Conservation (phyloP, 257 asterid genomes). For the Rhazya stricta region DNA sequence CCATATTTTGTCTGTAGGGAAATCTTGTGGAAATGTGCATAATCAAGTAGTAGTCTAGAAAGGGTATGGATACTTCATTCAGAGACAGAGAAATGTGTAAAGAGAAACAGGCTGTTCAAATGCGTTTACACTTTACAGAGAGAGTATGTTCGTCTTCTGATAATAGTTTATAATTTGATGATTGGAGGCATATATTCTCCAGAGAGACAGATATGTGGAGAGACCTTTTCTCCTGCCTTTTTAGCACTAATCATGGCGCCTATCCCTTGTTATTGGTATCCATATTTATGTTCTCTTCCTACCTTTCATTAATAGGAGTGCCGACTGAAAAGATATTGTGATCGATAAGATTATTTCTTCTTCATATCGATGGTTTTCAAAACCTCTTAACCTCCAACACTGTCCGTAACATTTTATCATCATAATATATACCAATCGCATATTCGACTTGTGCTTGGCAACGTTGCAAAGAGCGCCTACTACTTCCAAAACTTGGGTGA, state of each 20-base stretch:
- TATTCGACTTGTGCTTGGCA: not conserved
- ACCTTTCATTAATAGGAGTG: too few species aligned
- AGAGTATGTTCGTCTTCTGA: not conserved
- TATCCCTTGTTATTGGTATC: not conserved
- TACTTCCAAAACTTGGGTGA: not conserved
- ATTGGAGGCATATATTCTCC: slow-evolving; percentile 7
- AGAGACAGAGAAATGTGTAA: not conserved
- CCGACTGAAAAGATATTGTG: too few species aligned
- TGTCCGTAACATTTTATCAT: too few species aligned
- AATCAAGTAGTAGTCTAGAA: too few species aligned
- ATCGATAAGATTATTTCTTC: too few species aligned
- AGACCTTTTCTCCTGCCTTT: not conserved
- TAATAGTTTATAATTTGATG: not conserved
- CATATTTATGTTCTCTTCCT: not conserved
- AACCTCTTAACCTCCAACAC: too few species aligned
- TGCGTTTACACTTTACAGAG: not conserved
- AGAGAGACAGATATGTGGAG: not conserved
- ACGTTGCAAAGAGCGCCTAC: not conserved
- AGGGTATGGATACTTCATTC: too few species aligned
- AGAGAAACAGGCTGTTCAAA: slow-evolving; percentile 1
- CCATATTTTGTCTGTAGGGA: not conserved
- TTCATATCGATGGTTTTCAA: too few species aligned
- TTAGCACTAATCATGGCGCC: slow-evolving; percentile 1
- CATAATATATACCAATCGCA: too few species aligned
- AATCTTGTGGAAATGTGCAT: not conserved